Base-by-base conservation (phyloP, 495 filamentous ascomycete species). In the Copromyces sp. region DNA sequence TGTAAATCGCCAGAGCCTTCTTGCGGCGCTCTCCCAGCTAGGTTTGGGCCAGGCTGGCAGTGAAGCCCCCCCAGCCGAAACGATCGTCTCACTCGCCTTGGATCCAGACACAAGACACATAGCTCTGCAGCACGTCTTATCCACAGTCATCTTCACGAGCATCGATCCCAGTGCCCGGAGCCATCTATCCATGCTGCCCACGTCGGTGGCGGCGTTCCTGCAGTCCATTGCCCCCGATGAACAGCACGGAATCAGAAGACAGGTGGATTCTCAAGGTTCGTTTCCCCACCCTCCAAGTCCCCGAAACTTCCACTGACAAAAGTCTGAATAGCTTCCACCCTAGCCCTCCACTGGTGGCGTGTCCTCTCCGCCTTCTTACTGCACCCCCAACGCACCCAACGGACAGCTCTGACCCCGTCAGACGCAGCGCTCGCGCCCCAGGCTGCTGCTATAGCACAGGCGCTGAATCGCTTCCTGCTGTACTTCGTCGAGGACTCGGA, bases 331-430 rank as follows among this genome's bases (percentile, higher is more conserved):
- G 81, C 73, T 11, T 69, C 75, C n/a, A 53, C 80, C 17, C 44
- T 73, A 9, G 81, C 81, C 12, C 72, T 81, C 32, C 75, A 75
- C 70, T 72, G 75, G 42, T 82, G 81, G 81, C 77, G 81, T 42
- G 75, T 73, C n/a, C 72, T 83, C 7, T 80, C 81, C 9, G 78
- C 80, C 9, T 83, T 79, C 70, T 69, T 83, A 11, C 78, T 83
- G 42, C 78, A 81, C 68, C 73, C 78, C 12, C 69, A 68, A 4
- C 79, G 80, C 45, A 78, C 78, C 70, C 75, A 80, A 39, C 75
- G 80, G n/a, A 80, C 78, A 14, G 68, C 81, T 2, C 74, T 82
- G n/a, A 69, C 72, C 9, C 76, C 76, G 0, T 76, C 77, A 2
- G 75, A 78, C 42, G 71, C 76, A 8, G 68, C 77, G 14, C 75